Evolutionary conservation across 352 stramenopile genomes (phyloP), one percentile per base, ranked within the genome.

Genomic region (Pythium scleroteichum): DNA sequence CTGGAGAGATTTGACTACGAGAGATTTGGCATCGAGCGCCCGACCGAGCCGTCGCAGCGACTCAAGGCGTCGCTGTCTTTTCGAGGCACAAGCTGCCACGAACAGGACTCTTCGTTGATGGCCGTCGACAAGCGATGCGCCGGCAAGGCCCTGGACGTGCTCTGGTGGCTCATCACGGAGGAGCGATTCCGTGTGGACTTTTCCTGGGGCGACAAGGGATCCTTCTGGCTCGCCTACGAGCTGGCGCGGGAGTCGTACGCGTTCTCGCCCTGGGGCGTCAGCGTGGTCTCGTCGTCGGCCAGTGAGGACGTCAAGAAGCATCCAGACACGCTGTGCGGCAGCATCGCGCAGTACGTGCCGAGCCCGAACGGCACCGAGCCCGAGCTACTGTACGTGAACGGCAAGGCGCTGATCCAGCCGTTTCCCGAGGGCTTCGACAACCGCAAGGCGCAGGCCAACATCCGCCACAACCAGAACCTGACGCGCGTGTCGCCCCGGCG

Each of bases 221-320:
- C 76, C 0, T 91, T 91, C 27, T 93, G 84, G 84, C 59, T 93
- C n/a, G 70, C 81, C 23, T 65, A 69, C 48, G 77, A 86, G 53
- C 72, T 93, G 19, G 72, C 76, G 0, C 72, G 83, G 20, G 60
- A 62, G 0, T 41, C 68, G 14, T 93, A 90, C 47, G 75, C 75
- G 51, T 91, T 91, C 68, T 89, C 79, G 6, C 81, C 79, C 0
- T 89, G 73, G 75, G 78, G 79, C 1, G 73, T 79, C 12, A 82
- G 73, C 8, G 71, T 84, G 40, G 66, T 91, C 19, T 73, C 71
- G 1, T 70, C 65, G 7, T 65, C 62, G 1, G 23, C 79, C 13
- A 86, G 82, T 41, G 41, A 74, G 12, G 81, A 89, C 61, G 72
- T 89, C 58, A 44, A 69, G 35, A 52, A 70, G 1, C 81, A 93